Evolutionary conservation across 2,329 filamentous ascomycete genomes (phyloP), one percentile per base, ranked within the genome.

Genomic region (Spiromastix sp.): DNA sequence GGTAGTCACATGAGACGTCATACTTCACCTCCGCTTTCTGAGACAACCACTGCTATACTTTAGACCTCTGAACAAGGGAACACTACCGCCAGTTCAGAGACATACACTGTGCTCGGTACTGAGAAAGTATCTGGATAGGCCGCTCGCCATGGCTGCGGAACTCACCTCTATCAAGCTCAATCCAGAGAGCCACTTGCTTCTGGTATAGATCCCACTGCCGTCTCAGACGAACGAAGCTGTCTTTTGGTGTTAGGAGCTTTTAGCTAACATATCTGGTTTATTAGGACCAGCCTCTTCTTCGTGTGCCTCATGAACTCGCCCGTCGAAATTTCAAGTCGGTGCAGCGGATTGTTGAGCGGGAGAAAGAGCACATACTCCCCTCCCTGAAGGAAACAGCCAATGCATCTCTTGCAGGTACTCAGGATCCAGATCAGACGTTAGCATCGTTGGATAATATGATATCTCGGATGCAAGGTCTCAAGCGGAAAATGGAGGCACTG

Each of bases 251-350:
- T n/a, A n/a, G n/a, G n/a, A n/a, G n/a, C n/a, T n/a, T n/a, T n/a
- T n/a, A n/a, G n/a, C n/a, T n/a, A n/a, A n/a, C n/a, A n/a, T n/a
- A n/a, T n/a, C n/a, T n/a, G n/a, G n/a, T n/a, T n/a, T n/a, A n/a
- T n/a, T 24, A 89, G 86, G 91, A 98, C 55, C 89, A 96, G 72
- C 82, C 89, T 3, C 81, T 96, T 46, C 77, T 98, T 47, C 85
- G 87, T 21, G 77, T 96, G 15, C 91, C 91, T 12, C 81, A 89
- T 61, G 91, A 96, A 57, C 81, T 95, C 38, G 79, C 93, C 15
- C 81, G 86, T 37, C 89, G 91, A 58, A 96, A 93, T 64, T 93
- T 96, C 64, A 91, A 93, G 51, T 77, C 80, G 3, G 77, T 80
- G 28, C 67, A 61, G 45, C 56, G 62, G 28, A 51, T 60, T 32